Evolutionary conservation across 306 rosid genomes (phyloP), one percentile per base, ranked within the genome.

Genomic region (Boehmeria nivea): DNA sequence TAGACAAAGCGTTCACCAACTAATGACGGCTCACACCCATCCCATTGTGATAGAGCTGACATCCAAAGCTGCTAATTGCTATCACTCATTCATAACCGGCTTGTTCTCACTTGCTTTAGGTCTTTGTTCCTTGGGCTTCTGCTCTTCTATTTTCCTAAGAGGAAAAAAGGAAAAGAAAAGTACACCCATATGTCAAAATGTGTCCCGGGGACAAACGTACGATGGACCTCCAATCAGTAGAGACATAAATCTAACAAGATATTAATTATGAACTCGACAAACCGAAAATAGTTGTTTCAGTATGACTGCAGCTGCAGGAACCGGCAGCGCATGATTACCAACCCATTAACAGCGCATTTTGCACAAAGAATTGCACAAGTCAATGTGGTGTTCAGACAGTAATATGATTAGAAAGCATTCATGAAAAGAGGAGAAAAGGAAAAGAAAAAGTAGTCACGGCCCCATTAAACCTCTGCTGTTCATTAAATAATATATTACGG

Each of bases 1-100:
- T 55, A 65, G 49, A 44, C 61, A 54, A 33, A 54, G 38, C 37
- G 17, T 51, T 26, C 37, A 25, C 27, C 17, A 17, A 31, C 12
- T 23, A 15, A 20, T 25, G 4, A n/a, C 57, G 36, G 15, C 28
- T 56, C 40, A 57, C 28, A 48, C 1, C 9, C 1, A 4, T 31
- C 36, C 36, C 36, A 31, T 31, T 2, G 36, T 31, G 2, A 31
- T 4, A 31, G 5, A 10, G 36, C 36, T 31, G 43, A 1, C 13
- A 58, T 26, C 59, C 54, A 60, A 45, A 40, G 18, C 34, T 43
- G 75, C 52, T 46, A 38, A 14, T 26, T 42, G 76, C 45, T 44
- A 46, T 84, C 83, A 91, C 77, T 91, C 96, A 12, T 79, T 87
- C 99, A 91, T 91, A 16, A 91, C 74, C 23, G 96, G 96, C 81